These are phyloP conservation scores for Citrullus colocynthis DNA, from an alignment of 306 rosid genomes.

Conservation along the genomic window DNA sequence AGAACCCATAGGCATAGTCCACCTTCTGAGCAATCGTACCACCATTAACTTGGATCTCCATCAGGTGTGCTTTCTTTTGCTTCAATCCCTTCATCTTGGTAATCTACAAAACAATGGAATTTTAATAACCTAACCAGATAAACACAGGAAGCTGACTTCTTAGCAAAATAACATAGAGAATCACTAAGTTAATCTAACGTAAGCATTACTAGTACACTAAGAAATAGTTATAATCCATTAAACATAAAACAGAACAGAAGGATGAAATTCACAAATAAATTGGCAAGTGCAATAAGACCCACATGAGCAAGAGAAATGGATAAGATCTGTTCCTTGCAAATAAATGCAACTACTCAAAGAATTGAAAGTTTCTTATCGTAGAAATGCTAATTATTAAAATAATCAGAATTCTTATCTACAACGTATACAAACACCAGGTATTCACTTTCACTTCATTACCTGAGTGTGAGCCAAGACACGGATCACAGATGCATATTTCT, in stretches of 20 bases:
- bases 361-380: not conserved
- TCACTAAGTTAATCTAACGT: not conserved
- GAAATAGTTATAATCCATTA: not conserved
- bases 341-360: not conserved
- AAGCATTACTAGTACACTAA: not conserved
- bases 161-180: not conserved
- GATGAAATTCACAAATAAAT: not conserved
- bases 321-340: not conserved
- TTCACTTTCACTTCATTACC: conserved; percentile 20
- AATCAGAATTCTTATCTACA: not conserved
- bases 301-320: not conserved
- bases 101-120: conserved; percentile 27
- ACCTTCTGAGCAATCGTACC: conserved; percentile 66
- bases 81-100: conserved; percentile 78
- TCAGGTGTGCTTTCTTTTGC: conserved; percentile 82
- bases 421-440: not conserved
- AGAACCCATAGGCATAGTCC: conserved; percentile 53
- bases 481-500: conserved; percentile 55
- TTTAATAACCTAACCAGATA: not conserved
- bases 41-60: conserved; percentile 81
- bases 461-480: conserved; percentile 87
- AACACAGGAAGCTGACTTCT: too few species aligned
- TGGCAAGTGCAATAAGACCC: not conserved
- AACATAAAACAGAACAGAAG: not conserved
- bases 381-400: not conserved